phyloP scores from a whole-genome alignment of 2,329 filamentous ascomycete genomes.

The Cadophora gregata region DNA sequence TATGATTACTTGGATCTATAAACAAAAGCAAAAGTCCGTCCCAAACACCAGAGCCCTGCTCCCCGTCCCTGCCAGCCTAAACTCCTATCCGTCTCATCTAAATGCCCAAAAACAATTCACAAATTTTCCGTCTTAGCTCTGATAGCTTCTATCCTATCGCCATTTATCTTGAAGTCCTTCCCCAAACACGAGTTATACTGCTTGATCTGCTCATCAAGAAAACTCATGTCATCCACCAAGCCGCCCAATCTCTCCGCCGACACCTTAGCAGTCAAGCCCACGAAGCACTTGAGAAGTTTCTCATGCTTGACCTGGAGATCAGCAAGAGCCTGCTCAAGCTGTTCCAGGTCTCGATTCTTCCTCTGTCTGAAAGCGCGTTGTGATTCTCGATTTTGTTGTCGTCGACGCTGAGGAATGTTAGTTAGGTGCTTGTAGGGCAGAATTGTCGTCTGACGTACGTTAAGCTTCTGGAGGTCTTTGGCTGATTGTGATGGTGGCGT shows the following conservation, averaged over 20 bases:
- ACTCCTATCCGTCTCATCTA: background rate
- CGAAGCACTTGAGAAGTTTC: constrained; percentile 13
- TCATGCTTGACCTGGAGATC: constrained; percentile 11
- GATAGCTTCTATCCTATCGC: constrained; percentile 10
- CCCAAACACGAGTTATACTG: constrained; percentile 13
- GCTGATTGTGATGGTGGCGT: constrained; percentile 11
- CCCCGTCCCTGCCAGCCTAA: background rate
- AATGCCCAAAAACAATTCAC: background rate
- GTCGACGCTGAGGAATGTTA: constrained; percentile 6
- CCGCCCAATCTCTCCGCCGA: constrained; percentile 9
- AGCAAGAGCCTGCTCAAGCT: background rate
- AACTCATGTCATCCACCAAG: constrained; percentile 3
- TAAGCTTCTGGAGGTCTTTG: constrained; percentile 12
- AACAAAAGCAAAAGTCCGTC: background rate
- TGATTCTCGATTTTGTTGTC: constrained; percentile 14
- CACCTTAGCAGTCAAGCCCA: constrained; percentile 10
- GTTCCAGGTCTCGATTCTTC: constrained; percentile 5
- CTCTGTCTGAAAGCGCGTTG: constrained; percentile 12
- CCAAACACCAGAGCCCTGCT: background rate
- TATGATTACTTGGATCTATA: background rate
- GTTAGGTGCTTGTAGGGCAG: background rate
- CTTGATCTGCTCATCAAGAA: constrained; percentile 15
- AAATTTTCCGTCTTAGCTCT: background rate
- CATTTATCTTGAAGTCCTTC: constrained; percentile 18
- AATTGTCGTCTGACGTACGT: background rate